Base-by-base conservation (phyloP, 371 early-diverging fungal genomes). In the Mucor lusitanicus region DNA sequence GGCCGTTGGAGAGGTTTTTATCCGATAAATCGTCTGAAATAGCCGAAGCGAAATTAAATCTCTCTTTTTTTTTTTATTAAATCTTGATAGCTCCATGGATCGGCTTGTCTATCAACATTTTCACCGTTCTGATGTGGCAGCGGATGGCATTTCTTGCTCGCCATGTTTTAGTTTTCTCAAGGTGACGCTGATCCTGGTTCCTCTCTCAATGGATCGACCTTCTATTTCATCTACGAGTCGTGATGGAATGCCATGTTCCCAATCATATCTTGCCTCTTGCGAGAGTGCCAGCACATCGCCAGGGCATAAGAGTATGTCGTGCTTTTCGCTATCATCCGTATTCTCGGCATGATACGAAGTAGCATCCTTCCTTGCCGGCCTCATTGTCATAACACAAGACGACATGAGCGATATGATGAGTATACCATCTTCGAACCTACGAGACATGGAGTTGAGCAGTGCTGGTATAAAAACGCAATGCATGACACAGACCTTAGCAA, bases 341-440 rank as follows among this genome's bases (percentile, higher is more conserved):
- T 61, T 27, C 12, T 42, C 40, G 25, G 50, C 50, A 50, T 50
- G 21, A 27, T 39, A 19, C 3, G 32, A 30, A 4, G 25, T 30
- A 57, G 28, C 25, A 19, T 35, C 13, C 32, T 46, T 53, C 5
- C 25, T 61, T 6, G 71, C 78, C 17, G 76, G 73, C 55, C 55
- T 46, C 79, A 83, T 75, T 13, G 66, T 71, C 83, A 83, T 83
- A 0, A 78, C 76, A 67, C 83, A 83, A 8, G 81, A 80, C 21
- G 81, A 78, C 23, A 83, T 55, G 8, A 83, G 56, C 2, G 83
- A 83, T 6, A 80, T 15, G 19, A 80, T 76, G 8, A 83, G 39
- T 39, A 83, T 77, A 0, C 83, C 83, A 73, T 83, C 83, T 30
- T 78, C 79, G 70, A 83, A 83, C 11, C 79, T 81, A 57, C 39